Percentiles rank a stretch among this genome's conserved stretches.
phyloP scores from a whole-genome alignment of 2,329 filamentous ascomycete genomes.

The Exophiala oligosperma region DNA sequence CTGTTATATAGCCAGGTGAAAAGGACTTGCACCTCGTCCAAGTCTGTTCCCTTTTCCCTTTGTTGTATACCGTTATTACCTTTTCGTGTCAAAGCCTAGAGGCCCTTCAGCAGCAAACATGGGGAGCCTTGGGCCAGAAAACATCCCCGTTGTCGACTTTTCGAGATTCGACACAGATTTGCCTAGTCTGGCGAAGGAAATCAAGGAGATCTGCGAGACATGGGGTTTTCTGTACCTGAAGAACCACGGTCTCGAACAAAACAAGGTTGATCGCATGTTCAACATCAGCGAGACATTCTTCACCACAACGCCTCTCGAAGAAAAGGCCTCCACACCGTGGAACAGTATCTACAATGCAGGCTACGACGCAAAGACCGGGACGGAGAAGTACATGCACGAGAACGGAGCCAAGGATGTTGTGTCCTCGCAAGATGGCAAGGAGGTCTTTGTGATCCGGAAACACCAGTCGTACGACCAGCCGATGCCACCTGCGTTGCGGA shows the following conservation, averaged over 20 bases:
- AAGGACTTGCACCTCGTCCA: no score
- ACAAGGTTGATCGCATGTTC: conserved; percentile 25
- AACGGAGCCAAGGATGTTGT: conserved; percentile 12
- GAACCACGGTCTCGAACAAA: conserved; percentile 29
- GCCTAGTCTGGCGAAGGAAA: conserved; percentile 60
- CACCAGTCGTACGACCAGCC: conserved; percentile 18
- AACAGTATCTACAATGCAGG: conserved; percentile 19
- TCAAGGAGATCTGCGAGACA: conserved; percentile 76
- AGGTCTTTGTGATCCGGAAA: conserved; percentile 20
- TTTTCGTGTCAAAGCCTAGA: background rate
- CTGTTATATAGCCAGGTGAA: no score
- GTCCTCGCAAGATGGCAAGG: conserved; percentile 11
- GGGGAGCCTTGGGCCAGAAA: background rate
- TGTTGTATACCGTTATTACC: no score
- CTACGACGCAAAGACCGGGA: conserved; percentile 15
- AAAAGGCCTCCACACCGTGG: conserved; percentile 16
- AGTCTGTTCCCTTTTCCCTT: no score
- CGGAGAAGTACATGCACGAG: conserved; percentile 16
- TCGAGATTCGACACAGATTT: conserved; percentile 66
- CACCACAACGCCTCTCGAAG: conserved; percentile 9
- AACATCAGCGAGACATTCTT: conserved; percentile 39
- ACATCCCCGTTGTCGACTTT: conserved; percentile 71
- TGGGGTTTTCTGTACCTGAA: conserved; percentile 45
- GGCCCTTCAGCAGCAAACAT: background rate
- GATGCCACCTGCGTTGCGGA: conserved; percentile 13